These are phyloP conservation scores for Crithidia mellificae DNA, from an alignment of 208 protist species.

Conservation along the genomic window DNA sequence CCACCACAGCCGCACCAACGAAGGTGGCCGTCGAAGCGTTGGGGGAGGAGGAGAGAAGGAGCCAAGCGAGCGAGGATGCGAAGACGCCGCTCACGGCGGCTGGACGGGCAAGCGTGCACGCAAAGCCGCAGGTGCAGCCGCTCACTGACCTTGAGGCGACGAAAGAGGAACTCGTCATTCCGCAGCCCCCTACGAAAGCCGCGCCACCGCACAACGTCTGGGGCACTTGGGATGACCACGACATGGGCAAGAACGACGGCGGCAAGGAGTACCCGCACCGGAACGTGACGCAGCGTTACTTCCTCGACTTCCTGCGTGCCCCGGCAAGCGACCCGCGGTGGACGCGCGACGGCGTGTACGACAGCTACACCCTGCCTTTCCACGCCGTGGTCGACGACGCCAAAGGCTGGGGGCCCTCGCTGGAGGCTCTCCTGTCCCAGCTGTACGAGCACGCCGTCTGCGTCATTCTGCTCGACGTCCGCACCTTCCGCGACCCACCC, in stretches of 20 bases:
- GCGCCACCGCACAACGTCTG: slow-evolving; percentile 33
- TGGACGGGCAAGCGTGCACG: not conserved
- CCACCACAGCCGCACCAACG: not conserved
- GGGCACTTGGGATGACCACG: slow-evolving; percentile 91
- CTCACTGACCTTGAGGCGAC: not conserved
- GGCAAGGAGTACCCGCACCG: slow-evolving; percentile 64
- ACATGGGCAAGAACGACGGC: slow-evolving; percentile 88
- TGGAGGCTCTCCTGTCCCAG: slow-evolving; percentile 18
- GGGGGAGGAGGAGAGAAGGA: not conserved
- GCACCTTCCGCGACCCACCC: slow-evolving; percentile 66
- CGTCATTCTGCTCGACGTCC: slow-evolving; percentile 81
- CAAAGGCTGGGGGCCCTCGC: slow-evolving; percentile 17
- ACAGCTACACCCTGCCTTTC: slow-evolving; percentile 55
- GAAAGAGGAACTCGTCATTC: not conserved
- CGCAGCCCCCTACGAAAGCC: not conserved
- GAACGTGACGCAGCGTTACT: slow-evolving; percentile 60
- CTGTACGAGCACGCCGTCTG: slow-evolving; percentile 66
- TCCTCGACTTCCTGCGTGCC: slow-evolving; percentile 80
- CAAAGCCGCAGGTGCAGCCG: not conserved
- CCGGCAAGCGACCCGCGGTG: slow-evolving; percentile 42
- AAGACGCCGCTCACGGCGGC: no score
- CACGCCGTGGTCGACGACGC: slow-evolving; percentile 27
- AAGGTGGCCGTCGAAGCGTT: not conserved
- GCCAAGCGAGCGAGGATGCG: no score
- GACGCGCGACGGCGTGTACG: slow-evolving; percentile 67